Percentiles rank a stretch among this genome's conserved stretches.
Evolutionary conservation across 768 basidiomycete species (phyloP).

Genomic region (Auricularia sp.): DNA sequence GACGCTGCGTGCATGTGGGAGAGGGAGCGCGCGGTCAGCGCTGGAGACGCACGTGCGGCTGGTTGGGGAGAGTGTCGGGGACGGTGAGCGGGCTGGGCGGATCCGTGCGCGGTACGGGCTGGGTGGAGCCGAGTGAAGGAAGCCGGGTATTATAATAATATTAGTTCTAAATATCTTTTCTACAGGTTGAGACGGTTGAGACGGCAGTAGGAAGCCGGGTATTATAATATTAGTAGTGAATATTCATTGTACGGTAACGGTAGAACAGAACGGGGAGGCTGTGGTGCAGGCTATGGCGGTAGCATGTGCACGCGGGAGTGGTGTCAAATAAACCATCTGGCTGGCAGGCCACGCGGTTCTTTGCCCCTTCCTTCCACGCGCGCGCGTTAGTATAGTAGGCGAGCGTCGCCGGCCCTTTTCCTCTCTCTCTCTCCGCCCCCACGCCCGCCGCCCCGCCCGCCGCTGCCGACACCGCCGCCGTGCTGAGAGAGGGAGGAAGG

Average conservation of each 20-base stretch:
- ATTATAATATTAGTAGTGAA: too few relatives aligned
- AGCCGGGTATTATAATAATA: conserved; percentile 25
- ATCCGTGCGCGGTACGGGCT: conserved; percentile 11
- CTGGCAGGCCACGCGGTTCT: conserved; percentile 3
- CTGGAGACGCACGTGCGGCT: conserved; percentile 19
- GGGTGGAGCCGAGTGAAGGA: conserved; percentile 29
- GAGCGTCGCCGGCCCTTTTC: conserved; percentile 7
- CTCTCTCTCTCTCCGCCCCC: conserved; percentile 5
- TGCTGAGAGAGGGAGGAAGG: background rate
- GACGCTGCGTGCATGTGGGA: conserved; percentile 29
- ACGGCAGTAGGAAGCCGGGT: conserved; percentile 28
- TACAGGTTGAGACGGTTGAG: too few relatives aligned
- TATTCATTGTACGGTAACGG: background rate
- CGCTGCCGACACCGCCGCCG: background rate
- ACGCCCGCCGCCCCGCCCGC: background rate
- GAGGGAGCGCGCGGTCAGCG: conserved; percentile 31
- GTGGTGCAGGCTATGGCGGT: background rate
- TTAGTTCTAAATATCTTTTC: too few relatives aligned
- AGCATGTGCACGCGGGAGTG: background rate
- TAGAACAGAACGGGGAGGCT: background rate
- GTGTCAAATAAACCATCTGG: background rate
- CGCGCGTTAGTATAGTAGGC: conserved; percentile 1
- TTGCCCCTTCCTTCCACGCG: background rate
- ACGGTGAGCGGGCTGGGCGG: background rate
- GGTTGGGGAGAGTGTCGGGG: conserved; percentile 10